Evolutionary conservation across 208 protist species (phyloP).

Genomic region (Lotmaria passim): DNA sequence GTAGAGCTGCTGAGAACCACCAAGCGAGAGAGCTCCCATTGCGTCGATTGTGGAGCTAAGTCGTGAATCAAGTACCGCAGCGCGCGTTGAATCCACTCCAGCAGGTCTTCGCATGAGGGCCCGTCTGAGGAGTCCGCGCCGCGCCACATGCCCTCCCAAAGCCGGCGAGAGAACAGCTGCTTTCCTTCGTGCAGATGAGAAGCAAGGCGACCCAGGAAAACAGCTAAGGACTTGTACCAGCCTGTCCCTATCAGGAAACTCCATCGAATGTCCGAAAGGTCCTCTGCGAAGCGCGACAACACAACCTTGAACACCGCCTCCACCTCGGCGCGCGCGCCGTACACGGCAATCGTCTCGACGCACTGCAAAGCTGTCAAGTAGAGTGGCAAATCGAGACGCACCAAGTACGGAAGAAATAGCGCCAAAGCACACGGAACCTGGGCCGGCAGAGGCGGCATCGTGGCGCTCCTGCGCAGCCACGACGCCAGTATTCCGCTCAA

Average conservation of each 20-base stretch:
- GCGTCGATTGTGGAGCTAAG: conserved; percentile 5
- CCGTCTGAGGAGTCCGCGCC: conserved; percentile 15
- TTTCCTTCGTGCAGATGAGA: not conserved
- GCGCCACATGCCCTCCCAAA: conserved; percentile 38
- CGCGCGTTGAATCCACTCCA: not conserved
- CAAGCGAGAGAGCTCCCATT: conserved; percentile 31
- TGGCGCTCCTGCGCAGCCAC: conserved; percentile 13
- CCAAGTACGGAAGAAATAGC: conserved; percentile 27
- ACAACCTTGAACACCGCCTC: conserved; percentile 21
- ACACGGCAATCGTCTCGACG: not conserved
- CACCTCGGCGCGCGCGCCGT: conserved; percentile 8
- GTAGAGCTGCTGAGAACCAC: conserved; percentile 19
- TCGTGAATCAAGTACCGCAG: conserved; percentile 12
- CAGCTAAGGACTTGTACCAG: conserved; percentile 12
- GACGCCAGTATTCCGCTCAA: conserved; percentile 18
- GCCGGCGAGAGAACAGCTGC: conserved; percentile 15
- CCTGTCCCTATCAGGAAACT: not conserved
- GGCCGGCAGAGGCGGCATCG: conserved; percentile 10
- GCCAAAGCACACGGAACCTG: conserved; percentile 27
- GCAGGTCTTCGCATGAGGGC: conserved; percentile 5
- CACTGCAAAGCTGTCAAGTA: conserved; percentile 20
- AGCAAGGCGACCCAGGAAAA: conserved; percentile 2
- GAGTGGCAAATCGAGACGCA: conserved; percentile 28
- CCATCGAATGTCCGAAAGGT: conserved; percentile 23
- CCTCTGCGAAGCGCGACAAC: conserved; percentile 23